These are phyloP conservation scores for Hyaloscypha bicolor DNA, from an alignment of 495 filamentous ascomycete species.

Conservation along the genomic window DNA sequence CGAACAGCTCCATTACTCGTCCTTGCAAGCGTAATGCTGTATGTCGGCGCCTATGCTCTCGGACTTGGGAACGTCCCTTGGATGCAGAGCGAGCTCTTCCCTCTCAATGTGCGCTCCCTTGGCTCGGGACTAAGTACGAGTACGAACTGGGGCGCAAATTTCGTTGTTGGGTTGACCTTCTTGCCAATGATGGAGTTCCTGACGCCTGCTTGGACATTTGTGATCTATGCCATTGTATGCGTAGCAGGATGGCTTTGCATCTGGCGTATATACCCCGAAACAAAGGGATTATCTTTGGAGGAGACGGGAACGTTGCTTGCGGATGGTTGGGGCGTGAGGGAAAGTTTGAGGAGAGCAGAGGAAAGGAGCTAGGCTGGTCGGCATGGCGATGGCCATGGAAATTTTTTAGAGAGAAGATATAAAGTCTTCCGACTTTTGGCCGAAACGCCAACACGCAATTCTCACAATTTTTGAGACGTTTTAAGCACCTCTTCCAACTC, in stretches of 20 bases:
- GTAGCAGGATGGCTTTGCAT: constrained; percentile 64
- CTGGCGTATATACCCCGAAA: constrained; percentile 82
- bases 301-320: constrained; percentile 75
- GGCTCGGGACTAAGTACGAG: constrained; percentile 83
- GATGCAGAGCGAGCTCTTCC: constrained; percentile 92
- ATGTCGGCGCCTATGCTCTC: constrained; percentile 81
- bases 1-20: constrained; percentile 45
- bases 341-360: constrained; percentile 27
- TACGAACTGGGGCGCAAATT: constrained; percentile 89
- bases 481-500: background rate
- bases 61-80: constrained; percentile 93
- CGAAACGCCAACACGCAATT: background rate
- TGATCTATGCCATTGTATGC: constrained; percentile 73
- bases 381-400: background rate
- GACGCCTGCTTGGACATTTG: constrained; percentile 77
- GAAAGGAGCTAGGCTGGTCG: background rate
- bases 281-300: constrained; percentile 77
- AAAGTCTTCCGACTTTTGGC: background rate
- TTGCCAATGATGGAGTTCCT: constrained; percentile 81
- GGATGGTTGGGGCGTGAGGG: constrained; percentile 72
- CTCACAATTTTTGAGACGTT: background rate
- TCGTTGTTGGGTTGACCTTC: constrained; percentile 85
- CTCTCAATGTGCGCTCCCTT: constrained; percentile 76
- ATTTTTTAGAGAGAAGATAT: background rate
- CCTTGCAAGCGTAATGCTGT: constrained; percentile 73